Evolutionary conservation across 2,329 filamentous ascomycete species (phyloP).

Genomic region (Penicillium sp.): DNA sequence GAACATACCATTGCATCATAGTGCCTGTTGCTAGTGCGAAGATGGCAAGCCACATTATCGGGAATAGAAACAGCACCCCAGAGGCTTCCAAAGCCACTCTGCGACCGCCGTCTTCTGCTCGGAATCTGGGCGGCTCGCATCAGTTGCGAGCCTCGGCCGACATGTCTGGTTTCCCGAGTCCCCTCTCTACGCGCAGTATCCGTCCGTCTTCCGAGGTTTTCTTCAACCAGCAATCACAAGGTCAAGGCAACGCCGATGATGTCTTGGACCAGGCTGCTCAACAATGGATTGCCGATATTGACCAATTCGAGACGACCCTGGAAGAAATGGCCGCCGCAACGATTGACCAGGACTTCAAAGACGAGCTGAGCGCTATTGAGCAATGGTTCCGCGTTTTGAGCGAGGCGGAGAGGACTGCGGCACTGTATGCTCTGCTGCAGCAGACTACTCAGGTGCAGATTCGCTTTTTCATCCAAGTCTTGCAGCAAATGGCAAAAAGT

Average conservation of each 20-base stretch:
- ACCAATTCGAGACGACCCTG: conserved; percentile 96
- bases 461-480: conserved; percentile 96
- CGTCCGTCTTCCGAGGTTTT: conserved; percentile 91
- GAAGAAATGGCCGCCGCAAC: conserved; percentile 99
- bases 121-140: conserved; percentile 72
- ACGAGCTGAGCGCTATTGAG: conserved; percentile 96
- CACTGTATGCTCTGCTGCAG: conserved; percentile 89
- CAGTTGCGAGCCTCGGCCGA: conserved; percentile 93
- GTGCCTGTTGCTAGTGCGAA: conserved; percentile 4
- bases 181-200: conserved; percentile 70
- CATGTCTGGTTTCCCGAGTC: conserved; percentile 78
- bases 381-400: conserved; percentile 99
- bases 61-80: conserved; percentile 95
- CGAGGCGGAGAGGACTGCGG: conserved; percentile 92
- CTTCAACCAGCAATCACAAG: conserved; percentile 72
- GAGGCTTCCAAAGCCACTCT: conserved; percentile 79
- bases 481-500: conserved; percentile 98
- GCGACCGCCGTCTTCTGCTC: conserved; percentile 78
- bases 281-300: conserved; percentile 98
- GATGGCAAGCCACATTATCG: conserved; percentile 64
- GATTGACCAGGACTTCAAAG: conserved; percentile 99
- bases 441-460: conserved; percentile 99
- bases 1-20: background rate
- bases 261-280: conserved; percentile 89
- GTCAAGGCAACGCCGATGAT: conserved; percentile 70